Conservation (phyloP, 2,329 filamentous ascomycete species). For the Hypoxylon sp. region DNA sequence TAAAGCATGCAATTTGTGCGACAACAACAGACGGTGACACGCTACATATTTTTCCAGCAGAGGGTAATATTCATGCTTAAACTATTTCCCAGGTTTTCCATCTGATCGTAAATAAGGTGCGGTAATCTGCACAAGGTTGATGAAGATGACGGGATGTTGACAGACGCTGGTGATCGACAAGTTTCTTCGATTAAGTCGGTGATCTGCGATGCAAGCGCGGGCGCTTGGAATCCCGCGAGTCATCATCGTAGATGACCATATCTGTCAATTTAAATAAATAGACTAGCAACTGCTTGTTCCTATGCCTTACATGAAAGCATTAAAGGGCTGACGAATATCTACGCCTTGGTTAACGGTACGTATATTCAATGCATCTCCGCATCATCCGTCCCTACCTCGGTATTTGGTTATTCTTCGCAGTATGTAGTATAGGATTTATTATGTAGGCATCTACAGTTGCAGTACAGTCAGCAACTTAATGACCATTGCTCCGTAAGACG, state of each 20-base stretch:
- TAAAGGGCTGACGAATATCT: background rate
- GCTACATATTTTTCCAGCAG: constrained; percentile 29
- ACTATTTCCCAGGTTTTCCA: constrained; percentile 17
- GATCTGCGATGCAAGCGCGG: constrained; percentile 45
- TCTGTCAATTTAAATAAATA: constrained; percentile 29
- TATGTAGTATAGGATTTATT: background rate
- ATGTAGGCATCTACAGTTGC: background rate
- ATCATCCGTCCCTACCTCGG: background rate
- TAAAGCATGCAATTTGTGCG: constrained; percentile 32
- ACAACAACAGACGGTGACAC: constrained; percentile 34
- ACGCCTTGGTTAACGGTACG: constrained; percentile 3
- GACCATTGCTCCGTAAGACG: constrained; percentile 16
- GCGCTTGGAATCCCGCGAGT: constrained; percentile 20
- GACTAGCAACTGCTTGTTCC: constrained; percentile 19
- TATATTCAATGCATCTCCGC: background rate
- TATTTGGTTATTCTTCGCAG: background rate
- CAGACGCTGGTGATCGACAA: constrained; percentile 33
- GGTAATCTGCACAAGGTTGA: constrained; percentile 37
- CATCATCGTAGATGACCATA: constrained; percentile 19
- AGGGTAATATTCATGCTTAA: background rate
- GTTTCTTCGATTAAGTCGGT: constrained; percentile 41
- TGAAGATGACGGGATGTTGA: constrained; percentile 20
- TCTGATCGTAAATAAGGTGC: constrained; percentile 24
- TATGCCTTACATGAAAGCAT: constrained; percentile 6
- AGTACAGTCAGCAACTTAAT: constrained; percentile 14